Evolutionary conservation across 2,329 filamentous ascomycete species (phyloP), one percentile per base, ranked within the genome.

Genomic region (Fusarium verrucosum): DNA sequence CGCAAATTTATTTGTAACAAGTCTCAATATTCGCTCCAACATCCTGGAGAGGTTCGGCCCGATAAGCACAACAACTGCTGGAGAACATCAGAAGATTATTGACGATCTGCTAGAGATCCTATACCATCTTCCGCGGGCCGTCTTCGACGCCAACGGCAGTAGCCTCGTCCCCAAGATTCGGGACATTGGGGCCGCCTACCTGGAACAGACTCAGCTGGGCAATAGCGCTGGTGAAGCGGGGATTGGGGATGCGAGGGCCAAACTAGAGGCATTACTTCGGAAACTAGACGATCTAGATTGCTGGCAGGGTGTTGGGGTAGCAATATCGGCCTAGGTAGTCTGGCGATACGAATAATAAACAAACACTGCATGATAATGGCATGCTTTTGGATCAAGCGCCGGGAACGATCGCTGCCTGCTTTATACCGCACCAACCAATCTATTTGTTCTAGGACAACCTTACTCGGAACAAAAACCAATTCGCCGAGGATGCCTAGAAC

Each of bases 1-100:
- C 8, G 77, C 72, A 10, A 78, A 78, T 52, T 56, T 78, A 6
- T 75, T 77, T 43, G 70, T 78, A 30, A 78, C 77, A 20, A 76
- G 75, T 41, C 69, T 78, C 8, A 72, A 76, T 20, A 70, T 78
- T 2, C 71, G 75, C 7, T 78, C 77, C 4, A 77, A 77, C 30
- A 59, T 78, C 7, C 64, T 78, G 8, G 75, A 78, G 23, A 75
- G 72, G 20, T 70, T 75, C 4, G 68, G 69, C 5, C 58, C 67
- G 0, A 66, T 67, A 4, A 26, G 17, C 0, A 50, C 20, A 1
- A 50, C 20, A 1, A 70, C 49, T 30, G 46, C 53, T 14, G 20
- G 52, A 22, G 71, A 75, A 30, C 74, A 76, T 37, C 72, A 74
- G 19, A 69, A 61, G 13, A 74, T 77, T 17, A 69, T 77, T 1